Conservation (phyloP, 768 basidiomycete species). For the Boletus sp. region DNA sequence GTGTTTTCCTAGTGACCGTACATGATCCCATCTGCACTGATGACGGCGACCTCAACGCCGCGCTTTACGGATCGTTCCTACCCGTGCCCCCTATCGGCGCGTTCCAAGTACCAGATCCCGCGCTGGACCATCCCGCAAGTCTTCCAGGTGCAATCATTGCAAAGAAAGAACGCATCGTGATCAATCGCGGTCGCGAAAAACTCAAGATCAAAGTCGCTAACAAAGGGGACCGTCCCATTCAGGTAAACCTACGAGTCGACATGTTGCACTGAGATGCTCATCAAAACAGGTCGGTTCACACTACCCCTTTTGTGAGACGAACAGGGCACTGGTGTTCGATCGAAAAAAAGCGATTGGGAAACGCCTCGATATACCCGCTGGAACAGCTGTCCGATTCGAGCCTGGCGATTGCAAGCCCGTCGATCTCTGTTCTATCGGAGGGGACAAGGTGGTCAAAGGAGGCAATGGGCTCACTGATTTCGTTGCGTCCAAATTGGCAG, state of each 20-base stretch:
- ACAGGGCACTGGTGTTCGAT: conserved; percentile 78
- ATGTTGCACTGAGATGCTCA: conserved; percentile 1
- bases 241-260: conserved; percentile 46
- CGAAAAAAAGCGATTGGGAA: conserved; percentile 77
- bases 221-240: conserved; percentile 90
- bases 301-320: conserved; percentile 93
- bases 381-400: conserved; percentile 96
- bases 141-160: conserved; percentile 77
- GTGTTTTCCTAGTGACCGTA: conserved; percentile 93
- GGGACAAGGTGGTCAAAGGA: conserved; percentile 68
- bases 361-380: conserved; percentile 89
- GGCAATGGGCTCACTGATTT: conserved; percentile 59
- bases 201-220: conserved; percentile 80
- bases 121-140: conserved; percentile 50
- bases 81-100: conserved; percentile 65
- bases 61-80: conserved; percentile 93
- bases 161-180: conserved; percentile 59
- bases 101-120: conserved; percentile 59
- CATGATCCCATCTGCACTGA: conserved; percentile 93
- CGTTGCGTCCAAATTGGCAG: conserved; percentile 50
- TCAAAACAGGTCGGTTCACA: conserved; percentile 79
- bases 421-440: conserved; percentile 75
- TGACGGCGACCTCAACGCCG: conserved; percentile 71
- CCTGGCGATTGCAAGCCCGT: conserved; percentile 89
- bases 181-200: conserved; percentile 74